Evolutionary conservation across 768 basidiomycete species (phyloP).

Genomic region (Suillus hirtellus): DNA sequence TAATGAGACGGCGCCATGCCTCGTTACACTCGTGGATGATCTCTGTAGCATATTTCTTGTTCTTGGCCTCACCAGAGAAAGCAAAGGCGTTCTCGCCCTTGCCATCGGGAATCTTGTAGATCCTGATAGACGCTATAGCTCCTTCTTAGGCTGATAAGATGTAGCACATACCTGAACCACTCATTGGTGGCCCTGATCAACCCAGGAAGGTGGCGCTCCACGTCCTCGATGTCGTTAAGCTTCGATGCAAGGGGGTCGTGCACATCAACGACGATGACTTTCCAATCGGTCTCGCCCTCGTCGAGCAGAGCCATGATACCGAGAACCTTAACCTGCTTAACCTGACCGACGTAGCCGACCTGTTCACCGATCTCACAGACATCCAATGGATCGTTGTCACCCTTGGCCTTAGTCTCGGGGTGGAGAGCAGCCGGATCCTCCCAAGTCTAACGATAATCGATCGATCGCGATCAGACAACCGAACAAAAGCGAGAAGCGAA

Average conservation of each 20-base stretch:
- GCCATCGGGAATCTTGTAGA: constrained; percentile 95
- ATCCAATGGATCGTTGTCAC: constrained; percentile 99
- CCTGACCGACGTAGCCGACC: constrained; percentile 93
- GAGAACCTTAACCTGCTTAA: constrained; percentile 99
- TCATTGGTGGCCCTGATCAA: constrained; percentile 97
- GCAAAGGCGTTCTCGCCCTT: constrained; percentile 98
- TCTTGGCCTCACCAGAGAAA: constrained; percentile 99
- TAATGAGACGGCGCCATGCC: constrained; percentile 93
- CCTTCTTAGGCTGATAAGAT: neutral
- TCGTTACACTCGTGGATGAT: constrained; percentile 99
- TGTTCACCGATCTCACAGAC: constrained; percentile 99
- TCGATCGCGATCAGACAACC: neutral
- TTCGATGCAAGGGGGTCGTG: constrained; percentile 93
- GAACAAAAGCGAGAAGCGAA: neutral
- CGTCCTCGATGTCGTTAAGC: constrained; percentile 98
- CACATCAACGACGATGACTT: constrained; percentile 97
- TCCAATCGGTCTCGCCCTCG: constrained; percentile 99
- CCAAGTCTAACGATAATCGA: constrained; percentile 72
- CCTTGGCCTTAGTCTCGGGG: constrained; percentile 97
- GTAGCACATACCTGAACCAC: constrained; percentile 82
- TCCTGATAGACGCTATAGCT: constrained; percentile 44
- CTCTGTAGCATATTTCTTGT: constrained; percentile 99
- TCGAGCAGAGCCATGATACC: constrained; percentile 99
- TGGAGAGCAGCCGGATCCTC: constrained; percentile 88
- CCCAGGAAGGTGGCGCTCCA: constrained; percentile 96